Base-by-base conservation (phyloP, 345 rosid species). In the Brassica rapa region DNA sequence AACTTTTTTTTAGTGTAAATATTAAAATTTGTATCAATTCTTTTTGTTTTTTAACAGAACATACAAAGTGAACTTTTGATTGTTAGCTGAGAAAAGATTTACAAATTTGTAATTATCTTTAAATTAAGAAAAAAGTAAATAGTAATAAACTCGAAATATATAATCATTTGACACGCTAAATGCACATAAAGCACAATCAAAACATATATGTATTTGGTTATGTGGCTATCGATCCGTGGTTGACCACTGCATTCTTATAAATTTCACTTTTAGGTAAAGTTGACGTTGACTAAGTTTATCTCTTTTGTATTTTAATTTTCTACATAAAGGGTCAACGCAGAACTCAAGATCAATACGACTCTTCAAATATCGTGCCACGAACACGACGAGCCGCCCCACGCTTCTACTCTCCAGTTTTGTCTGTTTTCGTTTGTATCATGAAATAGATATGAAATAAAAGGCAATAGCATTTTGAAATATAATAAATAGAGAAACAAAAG, bases 311-410 rank as follows among this genome's bases (percentile, higher is more conserved):
- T 56, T 66, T 7, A 39, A 11, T 35, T 46, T 61, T 29, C 41
- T 9, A 63, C n/a, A 69, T 12, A 14, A 29, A 16, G 59, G 57
- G 83, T 80, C 83, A 80, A 70, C 83, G 76, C 68, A 57, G 62
- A 74, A 75, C 83, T 80, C 80, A 80, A 75, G 9, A 70, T 35
- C 63, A 70, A 57, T 43, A 75, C 83, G 80, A 73, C 78, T 79
- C 83, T 56, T 70, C 12, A 21, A 55, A 63, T 41, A 74, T 74
- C 67, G 83, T 74, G 79, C 75, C 24, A 37, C 32, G 55, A 53
- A 80, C 63, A 68, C 78, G 82, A 73, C 82, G 57, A 80, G 76
- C 83, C 83, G 83, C 70, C 83, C 83, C 83, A 80, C 83, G 78
- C 82, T 80, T 70, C 21, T 56, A 27, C 39, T 74, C 30, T 80